Evolutionary conservation across 495 filamentous ascomycete genomes (phyloP).

Genomic region (Xylaria telfairii): DNA sequence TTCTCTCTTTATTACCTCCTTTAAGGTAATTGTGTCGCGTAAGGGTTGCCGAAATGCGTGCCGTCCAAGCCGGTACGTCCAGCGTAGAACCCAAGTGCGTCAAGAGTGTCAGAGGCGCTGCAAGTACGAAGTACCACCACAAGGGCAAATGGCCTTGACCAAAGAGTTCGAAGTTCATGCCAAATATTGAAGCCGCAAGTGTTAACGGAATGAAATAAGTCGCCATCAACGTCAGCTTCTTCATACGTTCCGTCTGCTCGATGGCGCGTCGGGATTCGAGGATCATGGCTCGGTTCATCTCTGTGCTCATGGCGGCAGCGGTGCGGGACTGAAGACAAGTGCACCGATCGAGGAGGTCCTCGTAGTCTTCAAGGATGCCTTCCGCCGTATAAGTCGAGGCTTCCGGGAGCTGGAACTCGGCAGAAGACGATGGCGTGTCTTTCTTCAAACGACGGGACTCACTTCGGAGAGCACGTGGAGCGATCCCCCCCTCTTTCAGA

Average conservation of each 20-base stretch:
- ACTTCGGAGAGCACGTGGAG: background rate
- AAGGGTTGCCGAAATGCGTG: too few relatives aligned
- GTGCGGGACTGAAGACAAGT: constrained; percentile 22
- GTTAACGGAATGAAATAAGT: constrained; percentile 26
- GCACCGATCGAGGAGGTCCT: constrained; percentile 27
- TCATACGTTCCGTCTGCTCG: constrained; percentile 32
- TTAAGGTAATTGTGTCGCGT: too few relatives aligned
- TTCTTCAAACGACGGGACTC: background rate
- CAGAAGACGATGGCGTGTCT: background rate
- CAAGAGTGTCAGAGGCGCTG: background rate
- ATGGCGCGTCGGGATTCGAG: constrained; percentile 37
- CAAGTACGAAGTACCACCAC: background rate
- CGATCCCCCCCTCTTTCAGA: background rate
- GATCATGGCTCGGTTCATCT: constrained; percentile 35
- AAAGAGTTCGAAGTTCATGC: constrained; percentile 35
- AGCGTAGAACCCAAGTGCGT: background rate
- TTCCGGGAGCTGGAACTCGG: background rate
- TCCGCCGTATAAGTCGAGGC: constrained; percentile 16
- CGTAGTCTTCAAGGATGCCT: constrained; percentile 34
- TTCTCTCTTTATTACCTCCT: too few relatives aligned
- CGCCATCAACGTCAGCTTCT: constrained; percentile 38
- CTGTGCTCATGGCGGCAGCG: constrained; percentile 26
- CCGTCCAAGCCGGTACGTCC: background rate
- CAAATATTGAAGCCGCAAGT: constrained; percentile 28
- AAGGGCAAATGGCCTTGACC: background rate